Evolutionary conservation across 2,329 filamentous ascomycete genomes (phyloP), one percentile per base, ranked within the genome.

Genomic region (Fusarium nisikadoi): DNA sequence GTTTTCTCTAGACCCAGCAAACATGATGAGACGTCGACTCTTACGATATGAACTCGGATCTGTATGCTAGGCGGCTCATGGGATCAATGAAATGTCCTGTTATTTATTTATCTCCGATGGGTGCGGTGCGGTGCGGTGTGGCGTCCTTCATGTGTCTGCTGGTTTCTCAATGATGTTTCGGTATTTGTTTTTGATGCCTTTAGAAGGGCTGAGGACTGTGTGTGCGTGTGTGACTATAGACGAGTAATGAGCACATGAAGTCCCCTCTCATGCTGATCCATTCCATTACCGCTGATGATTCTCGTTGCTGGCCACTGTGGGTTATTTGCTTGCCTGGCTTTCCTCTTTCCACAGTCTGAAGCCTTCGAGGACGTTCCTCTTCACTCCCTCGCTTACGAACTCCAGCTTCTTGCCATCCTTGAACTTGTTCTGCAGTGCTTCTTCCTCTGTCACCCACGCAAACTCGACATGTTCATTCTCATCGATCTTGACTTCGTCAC

Each of bases 391-490:
- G 58, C 77, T 81, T 49, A 80, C 78, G 63, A 83, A 78, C 17
- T 78, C 75, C 33, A 83, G 59, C 41, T 71, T 68, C 52, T 68
- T 72, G 12, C 78, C 75, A 23, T 78, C 76, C 31, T 64, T 73
- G 17, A 77, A 76, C 65, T 47, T 71, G 13, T 76, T 75, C 25
- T 36, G 66, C 39, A 63, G 42, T 6, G 79, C 78, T 66, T 84
- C 81, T 29, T 78, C 76, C 75, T 83, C 79, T 9, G 79, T 79
- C 8, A 81, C 80, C 83, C 83, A 84, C 12, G 80, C 76, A 64
- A 71, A 83, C 43, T 80, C 79, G 41, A 76, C 77, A 61, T 84
- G 83, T 75, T 84, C 83, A 9, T 81, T 75, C 9, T 80, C 77
- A 33, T 81, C 78, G 8, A 82, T 71, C 56, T 56, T 73, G 11